Evolutionary conservation across 441 rosid genomes (phyloP).

Genomic region (Populus tomentosa): DNA sequence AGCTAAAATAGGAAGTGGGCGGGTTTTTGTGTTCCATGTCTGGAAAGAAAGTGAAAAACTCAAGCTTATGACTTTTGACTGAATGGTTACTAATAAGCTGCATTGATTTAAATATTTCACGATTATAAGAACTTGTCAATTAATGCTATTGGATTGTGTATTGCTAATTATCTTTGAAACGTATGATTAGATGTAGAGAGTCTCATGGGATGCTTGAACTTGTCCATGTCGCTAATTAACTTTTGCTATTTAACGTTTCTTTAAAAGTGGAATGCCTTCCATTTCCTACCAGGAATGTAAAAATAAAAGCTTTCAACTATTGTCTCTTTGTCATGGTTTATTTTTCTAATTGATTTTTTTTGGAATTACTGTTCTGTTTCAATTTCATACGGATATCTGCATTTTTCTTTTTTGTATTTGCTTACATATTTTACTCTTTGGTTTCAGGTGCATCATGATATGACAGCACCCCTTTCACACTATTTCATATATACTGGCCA

Average conservation of each 20-base stretch:
- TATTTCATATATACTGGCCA: constrained; percentile 84
- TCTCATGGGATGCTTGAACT: neutral
- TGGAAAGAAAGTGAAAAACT: constrained; percentile 2
- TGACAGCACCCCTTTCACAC: constrained; percentile 79
- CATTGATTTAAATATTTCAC: neutral
- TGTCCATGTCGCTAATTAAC: neutral
- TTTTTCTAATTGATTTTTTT: neutral
- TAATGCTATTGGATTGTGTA: neutral
- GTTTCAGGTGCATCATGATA: constrained; percentile 74
- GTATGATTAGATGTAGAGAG: neutral
- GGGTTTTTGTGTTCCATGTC: neutral
- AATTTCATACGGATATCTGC: neutral
- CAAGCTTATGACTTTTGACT: neutral
- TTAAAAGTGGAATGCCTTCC: neutral
- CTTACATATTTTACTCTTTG: neutral
- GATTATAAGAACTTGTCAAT: neutral
- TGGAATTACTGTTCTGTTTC: neutral
- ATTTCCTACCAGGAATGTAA: neutral
- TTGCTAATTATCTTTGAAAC: neutral
- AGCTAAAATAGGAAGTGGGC: neutral
- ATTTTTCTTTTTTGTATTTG: neutral
- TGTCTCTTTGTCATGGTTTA: neutral
- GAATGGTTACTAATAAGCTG: neutral
- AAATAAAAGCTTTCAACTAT: neutral
- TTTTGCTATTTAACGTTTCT: neutral